phyloP scores from a whole-genome alignment of 2,329 filamentous ascomycete genomes.

The Fusarium guadeloupense region DNA sequence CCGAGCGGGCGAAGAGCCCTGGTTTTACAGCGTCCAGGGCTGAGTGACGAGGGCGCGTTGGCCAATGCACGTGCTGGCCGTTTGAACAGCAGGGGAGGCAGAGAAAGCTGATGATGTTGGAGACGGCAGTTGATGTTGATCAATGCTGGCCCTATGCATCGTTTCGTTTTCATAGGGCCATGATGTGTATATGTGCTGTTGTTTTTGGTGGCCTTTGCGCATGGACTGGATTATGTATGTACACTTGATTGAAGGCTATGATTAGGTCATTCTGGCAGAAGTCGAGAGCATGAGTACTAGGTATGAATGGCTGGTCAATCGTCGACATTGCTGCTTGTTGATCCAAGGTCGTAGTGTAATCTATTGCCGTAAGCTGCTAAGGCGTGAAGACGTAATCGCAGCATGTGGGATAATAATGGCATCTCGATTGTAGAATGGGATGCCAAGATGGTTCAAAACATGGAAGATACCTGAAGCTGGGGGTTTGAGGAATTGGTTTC shows the following conservation, averaged over 20 bases:
- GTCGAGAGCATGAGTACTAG: neutral
- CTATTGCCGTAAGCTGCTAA: conserved; percentile 8
- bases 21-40: conserved; percentile 51
- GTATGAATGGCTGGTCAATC: conserved; percentile 21
- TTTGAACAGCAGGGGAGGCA: conserved; percentile 9
- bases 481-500: conserved; percentile 2
- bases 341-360: conserved; percentile 1
- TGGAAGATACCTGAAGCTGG: conserved; percentile 4
- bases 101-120: conserved; percentile 16
- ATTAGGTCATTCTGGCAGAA: conserved; percentile 1
- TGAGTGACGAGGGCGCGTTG: conserved; percentile 34
- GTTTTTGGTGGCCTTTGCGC: conserved; percentile 25
- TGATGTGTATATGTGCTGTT: neutral
- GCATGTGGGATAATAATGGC: neutral
- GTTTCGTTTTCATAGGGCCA: conserved; percentile 1
- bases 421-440: conserved; percentile 39
- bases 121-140: conserved; percentile 24
- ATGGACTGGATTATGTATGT: conserved; percentile 2
- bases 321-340: conserved; percentile 5
- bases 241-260: neutral
- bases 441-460: conserved; percentile 35
- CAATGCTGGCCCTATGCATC: too few relatives aligned
- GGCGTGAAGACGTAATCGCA: conserved; percentile 28
- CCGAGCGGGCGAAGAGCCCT: conserved; percentile 51
- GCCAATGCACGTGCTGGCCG: conserved; percentile 10